phyloP scores from a whole-genome alignment of 108 stramenopile genomes.

The Bacterosira constricta region DNA sequence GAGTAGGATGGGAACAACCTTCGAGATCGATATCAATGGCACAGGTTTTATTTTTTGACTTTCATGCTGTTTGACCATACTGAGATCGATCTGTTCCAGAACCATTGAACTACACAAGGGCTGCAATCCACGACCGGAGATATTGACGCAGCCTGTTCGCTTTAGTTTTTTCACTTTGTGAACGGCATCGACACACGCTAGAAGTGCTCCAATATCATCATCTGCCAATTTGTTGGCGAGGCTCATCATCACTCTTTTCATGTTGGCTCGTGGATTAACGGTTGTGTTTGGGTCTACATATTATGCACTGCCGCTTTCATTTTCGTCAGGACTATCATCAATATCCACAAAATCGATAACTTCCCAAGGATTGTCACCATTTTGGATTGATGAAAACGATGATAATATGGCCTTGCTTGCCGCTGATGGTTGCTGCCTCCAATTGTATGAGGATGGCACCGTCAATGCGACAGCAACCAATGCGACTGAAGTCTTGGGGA shows the following conservation, averaged over 20 bases:
- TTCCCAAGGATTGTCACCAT: neutral
- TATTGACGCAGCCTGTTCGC: neutral
- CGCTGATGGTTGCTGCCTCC: neutral
- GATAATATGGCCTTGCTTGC: neutral
- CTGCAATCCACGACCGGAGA: neutral
- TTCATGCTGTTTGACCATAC: no score
- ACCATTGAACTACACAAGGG: neutral
- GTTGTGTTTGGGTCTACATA: no score
- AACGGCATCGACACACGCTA: neutral
- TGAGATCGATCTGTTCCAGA: neutral
- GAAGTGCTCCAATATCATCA: neutral
- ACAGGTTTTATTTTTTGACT: no score
- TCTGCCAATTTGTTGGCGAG: neutral
- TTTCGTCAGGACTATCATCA: no score
- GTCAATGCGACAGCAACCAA: constrained; percentile 2
- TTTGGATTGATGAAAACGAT: neutral
- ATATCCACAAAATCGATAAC: neutral
- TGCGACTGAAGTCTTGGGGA: no score
- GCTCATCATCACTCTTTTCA: no score
- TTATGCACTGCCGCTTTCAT: no score
- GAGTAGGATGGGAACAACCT: no score
- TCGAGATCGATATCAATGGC: no score
- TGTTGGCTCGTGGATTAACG: no score
- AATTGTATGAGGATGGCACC: neutral
- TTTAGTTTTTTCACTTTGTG: neutral